Evolutionary conservation across 495 filamentous ascomycete genomes (phyloP).

Genomic region (Pseudevernia furfuracea): DNA sequence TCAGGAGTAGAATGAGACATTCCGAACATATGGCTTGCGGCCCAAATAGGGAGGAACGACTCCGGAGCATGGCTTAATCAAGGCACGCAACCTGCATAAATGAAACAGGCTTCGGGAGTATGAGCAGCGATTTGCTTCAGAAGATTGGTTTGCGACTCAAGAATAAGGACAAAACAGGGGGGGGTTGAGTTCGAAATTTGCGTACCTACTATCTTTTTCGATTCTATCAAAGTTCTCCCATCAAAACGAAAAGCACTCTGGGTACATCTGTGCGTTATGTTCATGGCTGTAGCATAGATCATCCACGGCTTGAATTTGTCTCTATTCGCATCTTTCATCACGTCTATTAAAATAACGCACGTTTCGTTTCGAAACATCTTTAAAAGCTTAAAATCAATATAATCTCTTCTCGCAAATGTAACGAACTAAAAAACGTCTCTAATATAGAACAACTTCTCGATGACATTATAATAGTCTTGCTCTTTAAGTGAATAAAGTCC

Average conservation of each 20-base stretch:
- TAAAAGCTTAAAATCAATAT: not conserved
- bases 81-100: too few relatives aligned
- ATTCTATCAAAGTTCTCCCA: not conserved
- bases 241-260: not conserved
- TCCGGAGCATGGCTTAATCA: too few relatives aligned
- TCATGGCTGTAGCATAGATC: not conserved
- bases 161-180: too few relatives aligned
- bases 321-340: not conserved
- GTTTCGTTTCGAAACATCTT: not conserved
- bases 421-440: not conserved
- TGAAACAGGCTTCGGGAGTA: too few relatives aligned
- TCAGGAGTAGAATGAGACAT: too few relatives aligned
- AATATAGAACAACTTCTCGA: not conserved
- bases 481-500: not conserved
- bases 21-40: too few relatives aligned
- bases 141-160: too few relatives aligned
- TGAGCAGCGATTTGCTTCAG: too few relatives aligned
- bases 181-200: too few relatives aligned
- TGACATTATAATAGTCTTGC: not conserved
- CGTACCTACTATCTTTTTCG: slow-evolving; percentile 3
- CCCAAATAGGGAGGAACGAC: too few relatives aligned
- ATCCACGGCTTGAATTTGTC: slow-evolving; percentile 3
- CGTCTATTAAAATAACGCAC: slow-evolving; percentile 10
- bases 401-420: not conserved
- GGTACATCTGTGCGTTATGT: slow-evolving; percentile 3